Conservation (phyloP, 805 yeast genomes). For the Candida vartiovaarae region DNA sequence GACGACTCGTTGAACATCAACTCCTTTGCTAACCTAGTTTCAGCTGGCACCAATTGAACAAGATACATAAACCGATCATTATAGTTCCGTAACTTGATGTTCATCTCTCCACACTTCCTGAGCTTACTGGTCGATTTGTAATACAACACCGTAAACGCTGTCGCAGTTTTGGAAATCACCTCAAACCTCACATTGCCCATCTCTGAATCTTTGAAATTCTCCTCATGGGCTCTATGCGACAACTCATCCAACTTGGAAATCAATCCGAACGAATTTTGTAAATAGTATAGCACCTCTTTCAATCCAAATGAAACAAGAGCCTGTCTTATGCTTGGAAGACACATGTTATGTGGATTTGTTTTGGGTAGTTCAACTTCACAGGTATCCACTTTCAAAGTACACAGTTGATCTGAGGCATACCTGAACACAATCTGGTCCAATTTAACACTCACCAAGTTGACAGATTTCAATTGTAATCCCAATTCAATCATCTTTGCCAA, state of each 20-base stretch:
- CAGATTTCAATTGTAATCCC: slow-evolving; percentile 15
- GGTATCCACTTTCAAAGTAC: slow-evolving; percentile 16
- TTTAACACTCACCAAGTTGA: slow-evolving; percentile 19
- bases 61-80: slow-evolving; percentile 4
- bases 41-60: slow-evolving; percentile 3
- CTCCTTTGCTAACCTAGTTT: slow-evolving; percentile 2
- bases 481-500: slow-evolving; percentile 21
- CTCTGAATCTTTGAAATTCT: slow-evolving; percentile 2
- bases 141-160: slow-evolving; percentile 14
- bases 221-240: background rate
- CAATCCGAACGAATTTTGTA: slow-evolving; percentile 17
- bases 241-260: slow-evolving; percentile 15
- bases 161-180: slow-evolving; percentile 16
- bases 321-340: slow-evolving; percentile 17
- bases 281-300: slow-evolving; percentile 14
- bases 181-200: slow-evolving; percentile 10
- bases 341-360: slow-evolving; percentile 20
- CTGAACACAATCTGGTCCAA: slow-evolving; percentile 22
- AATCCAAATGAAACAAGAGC: slow-evolving; percentile 17
- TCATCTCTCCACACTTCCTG: slow-evolving; percentile 8
- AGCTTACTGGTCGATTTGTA: slow-evolving; percentile 5
- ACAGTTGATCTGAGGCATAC: slow-evolving; percentile 16
- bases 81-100: slow-evolving; percentile 9
- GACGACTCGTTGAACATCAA: slow-evolving; percentile 4
- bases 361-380: slow-evolving; percentile 18